Percentiles rank a stretch among this genome's conserved stretches.
phyloP scores from a whole-genome alignment of 192 early-diverging fungal species.

The Hyaloraphidium curvatum region DNA sequence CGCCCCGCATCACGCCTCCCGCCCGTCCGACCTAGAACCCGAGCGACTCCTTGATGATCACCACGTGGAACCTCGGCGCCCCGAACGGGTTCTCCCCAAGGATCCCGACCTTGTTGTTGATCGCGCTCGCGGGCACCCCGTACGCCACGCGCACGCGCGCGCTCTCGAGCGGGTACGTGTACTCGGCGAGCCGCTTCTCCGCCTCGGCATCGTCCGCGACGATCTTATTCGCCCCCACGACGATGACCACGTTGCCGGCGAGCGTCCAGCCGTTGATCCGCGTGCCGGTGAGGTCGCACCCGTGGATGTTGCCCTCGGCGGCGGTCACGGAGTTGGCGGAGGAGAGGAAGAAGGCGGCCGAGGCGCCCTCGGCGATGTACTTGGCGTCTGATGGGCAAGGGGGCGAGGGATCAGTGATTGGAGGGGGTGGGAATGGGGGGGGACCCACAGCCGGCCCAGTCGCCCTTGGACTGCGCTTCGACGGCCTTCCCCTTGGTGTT shows the following conservation, averaged over 20 bases:
- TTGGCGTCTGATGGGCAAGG: too few species aligned
- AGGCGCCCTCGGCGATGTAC: slow-evolving; percentile 12
- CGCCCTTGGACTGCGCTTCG: slow-evolving; percentile 15
- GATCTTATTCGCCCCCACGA: slow-evolving; percentile 21
- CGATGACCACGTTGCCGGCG: slow-evolving; percentile 12
- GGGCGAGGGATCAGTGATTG: too few species aligned
- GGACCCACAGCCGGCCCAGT: slow-evolving; percentile 17
- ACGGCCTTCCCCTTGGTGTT: slow-evolving; percentile 10
- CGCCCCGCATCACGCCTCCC: too few species aligned
- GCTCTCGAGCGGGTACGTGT: slow-evolving; percentile 10
- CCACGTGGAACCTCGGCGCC: slow-evolving; percentile 9
- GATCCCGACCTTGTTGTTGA: slow-evolving; percentile 14
- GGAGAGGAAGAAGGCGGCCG: slow-evolving; percentile 19
- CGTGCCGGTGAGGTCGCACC: slow-evolving; percentile 13
- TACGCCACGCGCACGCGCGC: slow-evolving; percentile 19
- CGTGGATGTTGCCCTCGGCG: slow-evolving; percentile 10
- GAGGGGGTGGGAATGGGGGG: too few species aligned
- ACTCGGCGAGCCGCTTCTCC: slow-evolving; percentile 10
- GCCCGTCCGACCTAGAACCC: too few species aligned
- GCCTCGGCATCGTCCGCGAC: slow-evolving; percentile 18
- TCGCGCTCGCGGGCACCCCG: slow-evolving; percentile 10
- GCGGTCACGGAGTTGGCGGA: slow-evolving; percentile 17
- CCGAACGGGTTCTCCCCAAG: slow-evolving; percentile 1
- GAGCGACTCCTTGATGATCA: slow-evolving; percentile 20
- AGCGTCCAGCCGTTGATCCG: slow-evolving; percentile 16